Conservation (phyloP, 495 filamentous ascomycete species). For the Neurospora sp. region DNA sequence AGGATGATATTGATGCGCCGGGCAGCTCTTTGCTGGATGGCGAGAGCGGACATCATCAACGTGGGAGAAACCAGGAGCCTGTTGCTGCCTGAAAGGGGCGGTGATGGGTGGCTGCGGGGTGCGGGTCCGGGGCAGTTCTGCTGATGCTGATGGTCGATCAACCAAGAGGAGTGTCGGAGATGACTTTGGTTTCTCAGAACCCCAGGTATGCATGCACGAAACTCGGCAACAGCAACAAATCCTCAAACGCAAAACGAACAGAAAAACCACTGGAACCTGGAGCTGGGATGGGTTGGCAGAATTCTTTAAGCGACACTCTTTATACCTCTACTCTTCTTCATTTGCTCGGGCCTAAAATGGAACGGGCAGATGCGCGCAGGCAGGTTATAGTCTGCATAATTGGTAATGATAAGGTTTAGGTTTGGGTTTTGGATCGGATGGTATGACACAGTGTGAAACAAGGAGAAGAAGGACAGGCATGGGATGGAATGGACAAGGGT, state of each 20-base stretch:
- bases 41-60: slow-evolving; percentile 19
- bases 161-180: too few species aligned
- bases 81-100: slow-evolving; percentile 15
- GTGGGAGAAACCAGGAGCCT: slow-evolving; percentile 32
- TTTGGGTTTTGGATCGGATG: neutral
- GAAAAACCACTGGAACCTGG: neutral
- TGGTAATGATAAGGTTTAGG: neutral
- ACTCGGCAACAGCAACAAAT: neutral
- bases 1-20: slow-evolving; percentile 38
- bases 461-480: too few species aligned
- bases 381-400: neutral
- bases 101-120: neutral
- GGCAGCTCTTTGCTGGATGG: slow-evolving; percentile 28
- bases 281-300: neutral
- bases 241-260: neutral
- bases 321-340: neutral
- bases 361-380: neutral
- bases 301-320: neutral
- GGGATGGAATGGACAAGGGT: neutral
- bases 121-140: too few species aligned
- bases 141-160: too few species aligned
- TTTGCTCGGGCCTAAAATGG: neutral
- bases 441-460: too few species aligned
- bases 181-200: too few species aligned
- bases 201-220: neutral